These are phyloP conservation scores for Nymphaea colorata DNA, from an alignment of 164 flowering plant species.

Conservation along the genomic window DNA sequence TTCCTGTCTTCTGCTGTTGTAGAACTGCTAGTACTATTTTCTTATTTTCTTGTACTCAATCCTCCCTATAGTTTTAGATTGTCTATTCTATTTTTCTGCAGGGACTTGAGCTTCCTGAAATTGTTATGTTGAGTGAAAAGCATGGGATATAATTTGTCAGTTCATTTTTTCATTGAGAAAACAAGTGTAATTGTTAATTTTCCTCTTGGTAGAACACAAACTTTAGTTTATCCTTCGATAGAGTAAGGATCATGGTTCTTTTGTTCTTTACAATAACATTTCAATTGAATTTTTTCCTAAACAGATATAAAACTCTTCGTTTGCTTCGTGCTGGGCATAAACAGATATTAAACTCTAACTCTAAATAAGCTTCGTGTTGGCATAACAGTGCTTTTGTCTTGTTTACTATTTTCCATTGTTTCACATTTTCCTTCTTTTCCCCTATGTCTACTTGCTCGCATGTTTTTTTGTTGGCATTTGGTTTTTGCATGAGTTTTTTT, in stretches of 20 bases:
- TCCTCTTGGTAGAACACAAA: background rate
- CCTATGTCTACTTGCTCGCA: background rate
- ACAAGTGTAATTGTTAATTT: background rate
- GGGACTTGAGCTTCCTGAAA: constrained; percentile 68
- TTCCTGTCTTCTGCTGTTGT: too few relatives aligned
- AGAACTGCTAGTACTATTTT: too few relatives aligned
- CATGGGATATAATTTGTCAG: constrained; percentile 44
- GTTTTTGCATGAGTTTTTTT: background rate
- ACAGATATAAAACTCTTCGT: constrained; percentile 84
- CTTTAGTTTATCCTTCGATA: background rate
- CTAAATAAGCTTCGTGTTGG: constrained; percentile 90
- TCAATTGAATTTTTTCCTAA: constrained; percentile 51
- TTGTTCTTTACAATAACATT: constrained; percentile 35
- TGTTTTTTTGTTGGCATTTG: background rate
- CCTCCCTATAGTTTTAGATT: background rate
- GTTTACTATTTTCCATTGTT: background rate
- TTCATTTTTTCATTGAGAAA: background rate
- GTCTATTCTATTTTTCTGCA: constrained; percentile 17
- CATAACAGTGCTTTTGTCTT: constrained; percentile 46
- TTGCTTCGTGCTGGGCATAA: constrained; percentile 21
- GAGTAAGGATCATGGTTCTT: too few relatives aligned
- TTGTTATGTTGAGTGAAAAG: constrained; percentile 77
- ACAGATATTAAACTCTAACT: constrained; percentile 31
- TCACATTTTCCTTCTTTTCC: background rate
- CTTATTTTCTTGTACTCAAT: too few relatives aligned